These are phyloP conservation scores for Naganishia vaughanmartiniae DNA, from an alignment of 768 basidiomycete species.

Conservation along the genomic window DNA sequence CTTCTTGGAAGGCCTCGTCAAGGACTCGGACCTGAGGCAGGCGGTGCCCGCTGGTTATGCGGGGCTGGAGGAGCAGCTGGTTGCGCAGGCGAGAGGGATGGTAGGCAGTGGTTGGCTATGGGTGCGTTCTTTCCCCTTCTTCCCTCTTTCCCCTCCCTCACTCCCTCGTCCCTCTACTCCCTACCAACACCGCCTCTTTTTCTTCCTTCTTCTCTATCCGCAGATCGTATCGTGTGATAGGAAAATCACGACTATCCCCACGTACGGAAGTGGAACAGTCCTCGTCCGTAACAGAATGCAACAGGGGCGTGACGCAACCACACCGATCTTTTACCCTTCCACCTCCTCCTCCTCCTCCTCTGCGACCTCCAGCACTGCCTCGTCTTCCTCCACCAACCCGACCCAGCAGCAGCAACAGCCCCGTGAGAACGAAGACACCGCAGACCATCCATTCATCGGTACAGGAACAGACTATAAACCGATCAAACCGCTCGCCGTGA, in stretches of 20 bases:
- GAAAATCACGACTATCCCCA: slow-evolving; percentile 64
- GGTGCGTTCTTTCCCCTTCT: slow-evolving; percentile 38
- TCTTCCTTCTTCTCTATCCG: neutral
- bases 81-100: slow-evolving; percentile 47
- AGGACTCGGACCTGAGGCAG: slow-evolving; percentile 50
- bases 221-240: slow-evolving; percentile 68
- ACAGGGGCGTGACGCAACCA: slow-evolving; percentile 40
- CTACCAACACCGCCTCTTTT: no score
- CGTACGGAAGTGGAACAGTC: slow-evolving; percentile 83
- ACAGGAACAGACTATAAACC: slow-evolving; percentile 5
- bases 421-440: no score
- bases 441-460: slow-evolving; percentile 24
- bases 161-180: no score
- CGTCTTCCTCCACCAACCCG: no score
- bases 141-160: neutral
- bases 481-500: slow-evolving; percentile 42
- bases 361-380: slow-evolving; percentile 49
- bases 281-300: slow-evolving; percentile 59
- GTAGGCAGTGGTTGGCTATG: slow-evolving; percentile 50
- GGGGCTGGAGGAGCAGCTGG: slow-evolving; percentile 41
- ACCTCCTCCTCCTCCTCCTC: slow-evolving; percentile 65
- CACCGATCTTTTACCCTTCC: slow-evolving; percentile 66
- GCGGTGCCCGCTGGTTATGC: slow-evolving; percentile 35
- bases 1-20: slow-evolving; percentile 81
- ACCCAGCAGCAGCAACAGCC: no score